Evolutionary conservation across 257 asterid species (phyloP).

Genomic region (Eustoma russellianum): DNA sequence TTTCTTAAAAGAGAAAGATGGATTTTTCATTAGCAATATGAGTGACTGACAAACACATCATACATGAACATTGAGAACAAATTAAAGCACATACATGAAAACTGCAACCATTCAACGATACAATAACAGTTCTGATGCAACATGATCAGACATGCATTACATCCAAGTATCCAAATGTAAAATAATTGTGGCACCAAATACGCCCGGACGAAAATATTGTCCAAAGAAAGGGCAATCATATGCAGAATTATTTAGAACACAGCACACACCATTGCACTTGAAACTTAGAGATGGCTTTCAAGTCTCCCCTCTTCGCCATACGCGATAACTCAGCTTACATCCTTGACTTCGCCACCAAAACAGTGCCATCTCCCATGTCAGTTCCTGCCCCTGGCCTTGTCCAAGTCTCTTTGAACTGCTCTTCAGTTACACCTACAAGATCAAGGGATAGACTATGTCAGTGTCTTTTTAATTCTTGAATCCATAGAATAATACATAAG

Average conservation of each 20-base stretch:
- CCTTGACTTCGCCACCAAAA: slow-evolving; percentile 73
- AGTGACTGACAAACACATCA: too few species aligned
- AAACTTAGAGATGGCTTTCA: slow-evolving; percentile 1
- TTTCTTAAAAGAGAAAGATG: too few species aligned
- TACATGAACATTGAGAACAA: too few species aligned
- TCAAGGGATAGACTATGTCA: background rate
- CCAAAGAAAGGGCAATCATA: slow-evolving; percentile 16
- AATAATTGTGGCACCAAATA: slow-evolving; percentile 4
- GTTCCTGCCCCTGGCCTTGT: slow-evolving; percentile 54
- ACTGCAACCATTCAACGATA: too few species aligned
- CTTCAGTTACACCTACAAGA: slow-evolving; percentile 82
- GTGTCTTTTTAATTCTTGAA: background rate
- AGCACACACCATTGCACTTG: slow-evolving; percentile 14
- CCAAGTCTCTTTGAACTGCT: slow-evolving; percentile 83
- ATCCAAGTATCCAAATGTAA: slow-evolving; percentile 2
- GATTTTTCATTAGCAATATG: too few species aligned
- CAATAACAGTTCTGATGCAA: too few species aligned
- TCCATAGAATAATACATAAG: too few species aligned
- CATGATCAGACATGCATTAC: too few species aligned
- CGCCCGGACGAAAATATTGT: slow-evolving; percentile 5
- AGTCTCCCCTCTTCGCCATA: too few species aligned
- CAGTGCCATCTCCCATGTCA: slow-evolving; percentile 40
- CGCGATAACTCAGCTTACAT: slow-evolving; percentile 30
- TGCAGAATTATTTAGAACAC: slow-evolving; percentile 25
- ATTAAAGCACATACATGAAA: too few species aligned